Evolutionary conservation across 306 rosid genomes (phyloP).

Genomic region (Cicer cuneatum): DNA sequence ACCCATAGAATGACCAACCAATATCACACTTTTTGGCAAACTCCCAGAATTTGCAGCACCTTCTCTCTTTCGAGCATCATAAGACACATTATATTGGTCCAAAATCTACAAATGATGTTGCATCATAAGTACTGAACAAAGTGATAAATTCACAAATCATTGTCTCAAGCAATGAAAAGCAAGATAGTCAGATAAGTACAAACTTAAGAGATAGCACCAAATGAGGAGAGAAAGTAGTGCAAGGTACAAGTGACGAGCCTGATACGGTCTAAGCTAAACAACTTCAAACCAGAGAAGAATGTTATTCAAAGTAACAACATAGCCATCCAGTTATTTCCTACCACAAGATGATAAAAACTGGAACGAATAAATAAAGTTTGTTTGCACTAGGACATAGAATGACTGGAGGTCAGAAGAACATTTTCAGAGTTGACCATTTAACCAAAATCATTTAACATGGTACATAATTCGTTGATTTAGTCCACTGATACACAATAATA

Average conservation of each 20-base stretch:
- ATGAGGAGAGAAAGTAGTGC: slow-evolving; percentile 36
- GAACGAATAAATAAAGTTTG: slow-evolving; percentile 31
- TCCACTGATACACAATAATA: neutral
- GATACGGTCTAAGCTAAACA: slow-evolving; percentile 28
- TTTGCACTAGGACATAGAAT: neutral
- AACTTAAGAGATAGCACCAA: slow-evolving; percentile 29
- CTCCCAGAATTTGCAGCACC: slow-evolving; percentile 71
- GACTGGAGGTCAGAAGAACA: neutral
- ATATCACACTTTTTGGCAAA: slow-evolving; percentile 88
- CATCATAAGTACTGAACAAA: slow-evolving; percentile 37
- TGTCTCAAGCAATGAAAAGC: slow-evolving; percentile 38
- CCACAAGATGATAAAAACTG: slow-evolving; percentile 18
- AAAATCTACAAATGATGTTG: slow-evolving; percentile 66
- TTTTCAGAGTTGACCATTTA: slow-evolving; percentile 9
- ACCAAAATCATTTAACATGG: slow-evolving; percentile 18
- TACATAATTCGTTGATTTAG: slow-evolving; percentile 28
- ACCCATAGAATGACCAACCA: slow-evolving; percentile 99
- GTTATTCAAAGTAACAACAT: slow-evolving; percentile 30
- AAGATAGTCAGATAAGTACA: slow-evolving; percentile 23
- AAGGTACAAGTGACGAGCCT: slow-evolving; percentile 8
- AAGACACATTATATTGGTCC: slow-evolving; percentile 88
- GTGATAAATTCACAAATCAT: slow-evolving; percentile 33
- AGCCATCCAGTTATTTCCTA: slow-evolving; percentile 18
- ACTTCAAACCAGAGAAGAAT: slow-evolving; percentile 39
- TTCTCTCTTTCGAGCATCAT: slow-evolving; percentile 75